phyloP scores from a whole-genome alignment of 805 yeast genomes.

The Nakazawaea anatomiae region DNA sequence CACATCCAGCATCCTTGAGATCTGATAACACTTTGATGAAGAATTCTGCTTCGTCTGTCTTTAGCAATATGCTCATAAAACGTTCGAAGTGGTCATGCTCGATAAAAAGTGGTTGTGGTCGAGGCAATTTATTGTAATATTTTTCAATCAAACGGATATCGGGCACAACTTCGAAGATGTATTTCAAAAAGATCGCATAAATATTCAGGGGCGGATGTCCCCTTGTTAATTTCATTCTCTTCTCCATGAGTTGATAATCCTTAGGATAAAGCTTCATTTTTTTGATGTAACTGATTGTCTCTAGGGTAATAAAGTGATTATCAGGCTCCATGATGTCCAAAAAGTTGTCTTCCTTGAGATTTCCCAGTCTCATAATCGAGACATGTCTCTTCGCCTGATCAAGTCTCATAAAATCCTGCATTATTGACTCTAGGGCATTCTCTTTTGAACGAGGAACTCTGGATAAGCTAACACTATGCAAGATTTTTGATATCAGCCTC shows the following conservation, averaged over 20 bases:
- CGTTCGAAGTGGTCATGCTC: constrained; percentile 3
- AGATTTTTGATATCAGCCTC: neutral
- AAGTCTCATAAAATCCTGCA: neutral
- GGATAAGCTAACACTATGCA: neutral
- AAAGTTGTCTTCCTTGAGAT: neutral
- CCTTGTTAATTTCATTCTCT: neutral
- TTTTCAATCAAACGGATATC: neutral
- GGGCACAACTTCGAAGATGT: constrained; percentile 1
- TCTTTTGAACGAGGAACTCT: neutral
- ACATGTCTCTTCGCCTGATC: neutral
- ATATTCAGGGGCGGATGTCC: neutral
- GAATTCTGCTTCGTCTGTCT: neutral
- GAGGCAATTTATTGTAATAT: constrained; percentile 2
- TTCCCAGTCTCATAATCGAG: neutral
- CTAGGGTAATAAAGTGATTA: neutral
- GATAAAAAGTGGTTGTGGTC: constrained; percentile 7
- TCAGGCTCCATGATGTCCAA: constrained; percentile 1
- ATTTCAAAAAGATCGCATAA: constrained; percentile 5
- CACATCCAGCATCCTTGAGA: neutral
- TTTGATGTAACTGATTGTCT: neutral
- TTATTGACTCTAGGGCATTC: neutral
- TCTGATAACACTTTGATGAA: constrained; percentile 4
- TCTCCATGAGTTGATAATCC: neutral
- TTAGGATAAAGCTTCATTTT: neutral
- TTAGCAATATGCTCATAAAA: neutral